Base-by-base conservation (phyloP, 495 filamentous ascomycete species). In the Oidiodendron maius region DNA sequence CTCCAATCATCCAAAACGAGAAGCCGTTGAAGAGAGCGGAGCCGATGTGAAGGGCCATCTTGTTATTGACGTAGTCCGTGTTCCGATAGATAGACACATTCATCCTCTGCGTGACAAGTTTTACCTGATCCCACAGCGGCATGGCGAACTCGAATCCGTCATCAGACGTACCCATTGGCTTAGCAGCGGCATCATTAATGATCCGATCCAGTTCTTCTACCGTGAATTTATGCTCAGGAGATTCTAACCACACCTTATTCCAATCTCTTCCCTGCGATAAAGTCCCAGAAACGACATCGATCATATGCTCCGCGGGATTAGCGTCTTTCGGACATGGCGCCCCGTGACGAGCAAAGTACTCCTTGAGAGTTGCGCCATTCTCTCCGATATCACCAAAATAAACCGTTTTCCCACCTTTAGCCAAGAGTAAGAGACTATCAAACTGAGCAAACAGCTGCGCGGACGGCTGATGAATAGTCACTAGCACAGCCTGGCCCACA, bases 261-360 rank as follows among this genome's bases (percentile, higher is more conserved):
- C 75, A 78, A 51, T 76, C 71, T 10, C 55, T 50, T 16, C 64
- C 61, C 25, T 62, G 44, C 9, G 59, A 56, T 3, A 61, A 39
- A 30, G 55, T 54, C 62, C 68, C 57, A 65, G 64, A 39, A 67
- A 54, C 63, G 0, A 76, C 72, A 10, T 78, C 74, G 24, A 80
- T 68, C 44, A 80, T 75, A 42, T 77, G 71, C 46, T 82, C 78
- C 0, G 78, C 78, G 1, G 77, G 77, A 52, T 85, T 85, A 5
- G 66, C 68, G 17, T 74, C 68, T 0, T 57, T 58, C 2, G 67
- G 67, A 51, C 71, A 75, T 0, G 68, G 50, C 3, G 74, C 78
- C 12, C 71, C 72, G 42, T 80, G 72, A 2, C 70, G 62, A 3
- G 65, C 58, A 39, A 81, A 78, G 48, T 80, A 81, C 10, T 70